Percentiles rank a stretch among this genome's conserved stretches.
Conservation (phyloP, 495 filamentous ascomycete genomes). For the Rhypophila decipiens region DNA sequence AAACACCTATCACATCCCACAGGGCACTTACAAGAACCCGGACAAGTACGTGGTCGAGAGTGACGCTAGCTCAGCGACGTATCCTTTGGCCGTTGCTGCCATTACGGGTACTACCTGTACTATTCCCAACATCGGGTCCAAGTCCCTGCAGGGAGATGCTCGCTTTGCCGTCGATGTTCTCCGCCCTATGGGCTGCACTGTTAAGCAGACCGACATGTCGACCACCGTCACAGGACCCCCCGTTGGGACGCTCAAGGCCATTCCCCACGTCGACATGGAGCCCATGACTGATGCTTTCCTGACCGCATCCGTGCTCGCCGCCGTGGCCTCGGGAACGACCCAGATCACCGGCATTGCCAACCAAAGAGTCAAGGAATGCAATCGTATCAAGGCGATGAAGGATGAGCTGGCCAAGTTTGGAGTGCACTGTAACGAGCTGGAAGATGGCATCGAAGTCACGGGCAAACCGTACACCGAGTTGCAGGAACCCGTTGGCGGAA, state of each 20-base stretch:
- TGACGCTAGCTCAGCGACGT: constrained; percentile 95
- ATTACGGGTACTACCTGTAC: constrained; percentile 93
- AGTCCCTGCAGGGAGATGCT: constrained; percentile 90
- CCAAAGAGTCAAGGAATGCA: constrained; percentile 97
- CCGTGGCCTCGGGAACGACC: constrained; percentile 79
- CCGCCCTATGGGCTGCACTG: constrained; percentile 85
- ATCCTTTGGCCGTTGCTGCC: constrained; percentile 89
- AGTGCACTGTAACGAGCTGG: constrained; percentile 76
- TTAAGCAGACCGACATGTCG: constrained; percentile 75
- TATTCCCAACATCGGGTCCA: constrained; percentile 90
- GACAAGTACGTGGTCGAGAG: constrained; percentile 87
- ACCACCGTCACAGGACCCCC: constrained; percentile 92
- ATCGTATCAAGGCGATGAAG: constrained; percentile 94
- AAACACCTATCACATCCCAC: constrained; percentile 91
- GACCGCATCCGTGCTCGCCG: constrained; percentile 86
- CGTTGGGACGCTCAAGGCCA: constrained; percentile 60
- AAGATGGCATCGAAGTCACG: constrained; percentile 85
- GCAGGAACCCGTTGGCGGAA: constrained; percentile 54
- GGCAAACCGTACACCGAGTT: constrained; percentile 59
- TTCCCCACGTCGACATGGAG: constrained; percentile 84
- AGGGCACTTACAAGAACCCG: constrained; percentile 79
- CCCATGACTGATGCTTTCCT: constrained; percentile 99
- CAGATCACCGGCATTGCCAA: constrained; percentile 95
- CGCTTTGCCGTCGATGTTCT: constrained; percentile 91
- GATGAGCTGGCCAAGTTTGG: constrained; percentile 95